Evolutionary conservation across 345 rosid genomes (phyloP).

Genomic region (Ceriops tagal): DNA sequence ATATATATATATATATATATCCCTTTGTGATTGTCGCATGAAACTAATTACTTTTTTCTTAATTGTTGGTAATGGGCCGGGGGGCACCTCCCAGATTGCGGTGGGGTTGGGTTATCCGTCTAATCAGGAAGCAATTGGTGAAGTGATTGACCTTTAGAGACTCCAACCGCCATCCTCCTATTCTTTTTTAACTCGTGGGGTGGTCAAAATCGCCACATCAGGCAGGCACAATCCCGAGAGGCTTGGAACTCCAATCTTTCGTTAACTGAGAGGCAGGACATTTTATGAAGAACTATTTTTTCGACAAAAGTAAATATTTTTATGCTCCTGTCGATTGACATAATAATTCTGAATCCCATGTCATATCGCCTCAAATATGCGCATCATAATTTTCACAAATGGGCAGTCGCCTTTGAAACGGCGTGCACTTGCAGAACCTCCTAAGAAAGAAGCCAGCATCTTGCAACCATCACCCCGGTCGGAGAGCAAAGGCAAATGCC

Average conservation of each 20-base stretch:
- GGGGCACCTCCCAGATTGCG: background rate
- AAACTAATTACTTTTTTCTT: background rate
- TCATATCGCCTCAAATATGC: too few relatives aligned
- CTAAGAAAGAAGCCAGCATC: too few relatives aligned
- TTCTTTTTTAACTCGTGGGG: background rate
- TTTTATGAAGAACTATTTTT: background rate
- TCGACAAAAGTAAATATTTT: background rate
- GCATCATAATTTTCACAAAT: too few relatives aligned
- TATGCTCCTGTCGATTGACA: background rate
- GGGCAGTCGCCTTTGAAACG: too few relatives aligned
- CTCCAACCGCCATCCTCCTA: background rate
- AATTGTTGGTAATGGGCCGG: too few relatives aligned
- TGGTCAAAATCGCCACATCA: background rate
- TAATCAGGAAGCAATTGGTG: background rate
- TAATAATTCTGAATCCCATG: too few relatives aligned
- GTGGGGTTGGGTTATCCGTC: background rate
- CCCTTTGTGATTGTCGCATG: background rate
- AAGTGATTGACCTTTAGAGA: background rate
- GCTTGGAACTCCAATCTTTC: background rate
- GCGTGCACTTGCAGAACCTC: too few relatives aligned
- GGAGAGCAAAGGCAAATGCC: too few relatives aligned
- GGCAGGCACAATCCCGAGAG: background rate
- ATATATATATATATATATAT: too few relatives aligned
- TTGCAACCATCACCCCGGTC: too few relatives aligned
- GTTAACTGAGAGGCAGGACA: background rate